Base-by-base conservation (phyloP, 495 filamentous ascomycete genomes). In the Podospora conica region DNA sequence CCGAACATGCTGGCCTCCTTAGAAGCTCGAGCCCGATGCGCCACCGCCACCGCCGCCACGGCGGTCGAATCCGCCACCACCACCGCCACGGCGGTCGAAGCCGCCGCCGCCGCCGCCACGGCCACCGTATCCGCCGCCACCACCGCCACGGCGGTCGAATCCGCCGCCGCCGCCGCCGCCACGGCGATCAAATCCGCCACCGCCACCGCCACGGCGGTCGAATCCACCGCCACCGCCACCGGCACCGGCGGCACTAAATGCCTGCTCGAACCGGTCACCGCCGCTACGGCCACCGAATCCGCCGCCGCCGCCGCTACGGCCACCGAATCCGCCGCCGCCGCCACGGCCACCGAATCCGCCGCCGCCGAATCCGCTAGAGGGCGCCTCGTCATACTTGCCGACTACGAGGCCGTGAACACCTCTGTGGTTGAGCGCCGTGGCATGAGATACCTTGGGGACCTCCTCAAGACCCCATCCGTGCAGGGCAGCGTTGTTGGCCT, bases 401-500 rank as follows among this genome's bases (percentile, higher is more conserved):
- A 18, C 53, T n/a, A 18, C 21, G 25, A 25, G 53, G 53, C 54
- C 29, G 48, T 20, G 9, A 29, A 2, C 72, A 9, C 12, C 22
- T 0, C 64, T 5, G 21, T 53, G 33, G 29, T 53, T 18, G 15
- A 18, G 64, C 20, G 33, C 6, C 1, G 20, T 22, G 18, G 9
- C 25, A 8, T 8, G 66, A 12, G 71, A 56, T 9, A 96, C 69
- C 3, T 66, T 66, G 1, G 92, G 92, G 10, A 84, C 81, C 63
- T 81, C 65, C 0, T 76, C 63, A 79, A 90, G 79, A 10, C 88
- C 86, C 80, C 87, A 91, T 3, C 85, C 87, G 33, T 84, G 76
- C 23, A 75, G 73, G 54, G 83, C 79, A 71, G 87, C 82, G n/a
- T 84, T 74, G 74, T 93, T 92, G 63, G 95, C 72, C 5, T 78